Base-by-base conservation (phyloP, 1,284 basidiomycete genomes). In the Chondrostereum purpureum region DNA sequence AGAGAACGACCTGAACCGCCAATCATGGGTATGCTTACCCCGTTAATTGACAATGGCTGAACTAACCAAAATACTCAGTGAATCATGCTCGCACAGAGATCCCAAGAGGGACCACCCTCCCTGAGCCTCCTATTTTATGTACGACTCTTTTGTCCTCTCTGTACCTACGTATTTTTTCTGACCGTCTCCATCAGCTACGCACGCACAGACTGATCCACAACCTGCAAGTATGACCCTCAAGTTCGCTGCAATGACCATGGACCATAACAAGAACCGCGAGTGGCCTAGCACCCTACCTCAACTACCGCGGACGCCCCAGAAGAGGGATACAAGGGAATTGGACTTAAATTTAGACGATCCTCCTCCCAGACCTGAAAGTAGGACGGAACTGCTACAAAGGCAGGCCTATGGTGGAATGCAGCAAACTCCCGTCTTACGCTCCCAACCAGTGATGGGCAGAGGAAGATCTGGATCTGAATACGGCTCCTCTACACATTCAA, bases 211-310 rank as follows among this genome's bases (percentile, higher is more conserved):
- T 19, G 14, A 39, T 18, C 6, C 37, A 14, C 13, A 11, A 17
- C 16, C 8, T 21, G 21, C 39, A 31, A 42, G 39, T 18, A 46
- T 33, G 16, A 46, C 45, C 3, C 40, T 46, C n/a, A 27, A 41
- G 22, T 42, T 46, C 20, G 45, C 45, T 12, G 27, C 45, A 8
- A 46, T 46, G 45, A 33, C 39, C 5, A 8, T 46, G 10, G 27
- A 46, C 11, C 13, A 16, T 12, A 24, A 39, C 16, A 24, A 13
- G 6, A 17, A 18, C 20, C 22, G 31, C 10, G 22, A 27, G 13
- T 46, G 45, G 45, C 61, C 61, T 35, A 45, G 37, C 5, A 55
- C 60, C 44, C 47, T 62, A 16, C 62, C 61, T 14, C 56, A 56
- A 24, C 50, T 64, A 39, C 59, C 61, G 13, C 52, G 54, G 16